These are phyloP conservation scores for Globisporangium barbulae DNA, from an alignment of 352 stramenopile species.

Conservation along the genomic window DNA sequence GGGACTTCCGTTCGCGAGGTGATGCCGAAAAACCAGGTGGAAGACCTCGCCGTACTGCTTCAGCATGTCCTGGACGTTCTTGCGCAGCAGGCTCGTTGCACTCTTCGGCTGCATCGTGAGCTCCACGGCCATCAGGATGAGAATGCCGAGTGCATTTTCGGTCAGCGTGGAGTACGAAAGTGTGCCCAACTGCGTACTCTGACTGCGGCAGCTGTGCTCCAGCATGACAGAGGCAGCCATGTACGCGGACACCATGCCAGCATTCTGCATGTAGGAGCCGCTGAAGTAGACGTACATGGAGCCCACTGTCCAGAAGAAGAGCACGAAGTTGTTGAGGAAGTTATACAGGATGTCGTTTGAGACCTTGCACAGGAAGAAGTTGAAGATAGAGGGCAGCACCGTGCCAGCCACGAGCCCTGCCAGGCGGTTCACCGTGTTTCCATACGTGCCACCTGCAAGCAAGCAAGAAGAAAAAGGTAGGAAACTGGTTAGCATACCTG, in stretches of 20 bases:
- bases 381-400: constrained; percentile 66
- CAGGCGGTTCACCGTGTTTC: constrained; percentile 64
- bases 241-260: constrained; percentile 66
- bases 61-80: constrained; percentile 54
- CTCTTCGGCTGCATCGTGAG: constrained; percentile 43
- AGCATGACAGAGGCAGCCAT: constrained; percentile 55
- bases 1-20: constrained; percentile 32
- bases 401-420: constrained; percentile 62
- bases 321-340: constrained; percentile 51
- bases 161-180: constrained; percentile 9
- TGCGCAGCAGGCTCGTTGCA: constrained; percentile 43
- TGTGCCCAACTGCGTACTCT: neutral
- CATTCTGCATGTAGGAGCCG: constrained; percentile 43
- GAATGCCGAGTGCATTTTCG: constrained; percentile 18
- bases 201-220: constrained; percentile 10
- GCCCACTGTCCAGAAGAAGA: constrained; percentile 55
- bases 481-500: constrained; percentile 1
- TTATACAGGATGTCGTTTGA: constrained; percentile 42
- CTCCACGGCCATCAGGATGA: constrained; percentile 65
- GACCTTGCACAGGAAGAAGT: constrained; percentile 69
- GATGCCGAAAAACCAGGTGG: constrained; percentile 44
- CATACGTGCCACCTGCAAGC: constrained; percentile 50
- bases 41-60: constrained; percentile 40
- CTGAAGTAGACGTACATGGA: constrained; percentile 79
- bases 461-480: neutral